Evolutionary conservation across 1,139 yeast species (phyloP).

Genomic region (Sugiyamaella paludigena): DNA sequence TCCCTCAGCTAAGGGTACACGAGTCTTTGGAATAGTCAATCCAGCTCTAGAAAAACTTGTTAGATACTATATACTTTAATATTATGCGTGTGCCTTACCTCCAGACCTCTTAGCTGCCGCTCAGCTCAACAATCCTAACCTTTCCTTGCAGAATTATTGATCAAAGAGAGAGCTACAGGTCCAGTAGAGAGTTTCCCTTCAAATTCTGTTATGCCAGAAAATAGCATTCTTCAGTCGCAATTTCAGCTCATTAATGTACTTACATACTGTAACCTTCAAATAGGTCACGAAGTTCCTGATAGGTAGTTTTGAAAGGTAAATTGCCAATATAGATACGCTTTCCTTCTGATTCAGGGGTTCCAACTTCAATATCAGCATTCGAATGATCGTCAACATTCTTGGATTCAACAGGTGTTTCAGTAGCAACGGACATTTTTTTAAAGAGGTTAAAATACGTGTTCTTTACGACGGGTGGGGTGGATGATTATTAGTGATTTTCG

Average conservation of each 20-base stretch:
- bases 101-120: no score
- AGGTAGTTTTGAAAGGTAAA: constrained; percentile 33
- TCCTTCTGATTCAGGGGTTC: constrained; percentile 13
- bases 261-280: constrained; percentile 36
- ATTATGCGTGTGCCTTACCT: no score
- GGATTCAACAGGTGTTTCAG: constrained; percentile 6
- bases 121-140: no score
- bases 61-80: background rate
- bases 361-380: background rate
- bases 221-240: no score
- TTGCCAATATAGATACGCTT: constrained; percentile 36
- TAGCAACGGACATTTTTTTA: constrained; percentile 6
- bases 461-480: no score
- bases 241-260: constrained; percentile 18
- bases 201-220: no score
- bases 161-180: no score
- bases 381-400: background rate
- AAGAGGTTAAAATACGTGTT: background rate
- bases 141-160: no score
- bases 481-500: no score
- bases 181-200: no score
- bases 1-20: constrained; percentile 20
- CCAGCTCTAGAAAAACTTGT: constrained; percentile 11
- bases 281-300: constrained; percentile 29
- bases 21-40: constrained; percentile 21